Evolutionary conservation across 1,139 yeast species (phyloP).

Genomic region (Candida tetrigidarum): DNA sequence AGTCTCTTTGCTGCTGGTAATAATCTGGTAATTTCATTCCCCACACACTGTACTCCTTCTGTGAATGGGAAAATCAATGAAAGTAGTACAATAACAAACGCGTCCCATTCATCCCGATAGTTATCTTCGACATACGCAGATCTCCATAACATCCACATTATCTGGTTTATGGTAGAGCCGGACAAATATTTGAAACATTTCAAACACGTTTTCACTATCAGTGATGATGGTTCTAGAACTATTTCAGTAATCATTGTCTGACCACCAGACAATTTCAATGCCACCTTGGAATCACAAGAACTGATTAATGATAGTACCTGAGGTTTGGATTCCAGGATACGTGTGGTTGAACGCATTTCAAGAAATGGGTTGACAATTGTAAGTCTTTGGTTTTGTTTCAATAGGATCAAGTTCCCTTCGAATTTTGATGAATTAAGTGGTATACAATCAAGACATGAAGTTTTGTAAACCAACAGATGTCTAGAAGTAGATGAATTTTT

Average conservation of each 20-base stretch:
- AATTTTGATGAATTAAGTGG: constrained; percentile 37
- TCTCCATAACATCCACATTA: constrained; percentile 68
- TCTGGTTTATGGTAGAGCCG: constrained; percentile 60
- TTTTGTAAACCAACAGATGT: constrained; percentile 35
- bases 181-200: constrained; percentile 56
- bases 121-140: constrained; percentile 51
- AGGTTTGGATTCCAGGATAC: constrained; percentile 29
- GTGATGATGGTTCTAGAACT: constrained; percentile 50
- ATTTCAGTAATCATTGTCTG: constrained; percentile 38
- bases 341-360: constrained; percentile 51
- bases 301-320: constrained; percentile 19
- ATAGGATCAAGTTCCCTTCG: constrained; percentile 47
- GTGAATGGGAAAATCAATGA: constrained; percentile 50
- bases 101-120: constrained; percentile 61
- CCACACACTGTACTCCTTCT: constrained; percentile 18
- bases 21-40: constrained; percentile 43
- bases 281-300: constrained; percentile 34
- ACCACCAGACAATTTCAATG: constrained; percentile 27
- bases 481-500: constrained; percentile 39
- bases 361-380: constrained; percentile 68
- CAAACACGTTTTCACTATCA: constrained; percentile 46
- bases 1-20: constrained; percentile 43
- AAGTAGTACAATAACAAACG: constrained; percentile 57
- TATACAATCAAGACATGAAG: constrained; percentile 47
- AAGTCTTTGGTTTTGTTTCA: constrained; percentile 34